Percentiles rank a stretch among this genome's conserved stretches.
phyloP scores from a whole-genome alignment of 805 yeast genomes.

The Saccharomycopsis babjevae region DNA sequence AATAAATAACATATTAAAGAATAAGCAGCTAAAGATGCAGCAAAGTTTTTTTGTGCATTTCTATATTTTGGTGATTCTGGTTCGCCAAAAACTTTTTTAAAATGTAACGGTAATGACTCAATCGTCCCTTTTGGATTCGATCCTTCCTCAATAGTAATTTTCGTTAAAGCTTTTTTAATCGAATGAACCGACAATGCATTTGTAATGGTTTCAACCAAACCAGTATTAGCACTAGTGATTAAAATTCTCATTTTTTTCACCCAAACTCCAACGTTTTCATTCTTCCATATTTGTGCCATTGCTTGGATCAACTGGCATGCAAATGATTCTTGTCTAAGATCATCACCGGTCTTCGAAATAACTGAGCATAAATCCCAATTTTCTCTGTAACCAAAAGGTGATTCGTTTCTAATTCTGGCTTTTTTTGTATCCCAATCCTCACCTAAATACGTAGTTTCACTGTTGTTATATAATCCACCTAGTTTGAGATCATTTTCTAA shows the following conservation, averaged over 20 bases:
- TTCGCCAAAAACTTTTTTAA: slow-evolving; percentile 63
- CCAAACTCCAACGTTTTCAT: slow-evolving; percentile 67
- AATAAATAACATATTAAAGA: slow-evolving; percentile 82
- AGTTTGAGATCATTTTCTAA: slow-evolving; percentile 85
- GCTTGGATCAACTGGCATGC: slow-evolving; percentile 91
- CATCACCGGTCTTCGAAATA: slow-evolving; percentile 94
- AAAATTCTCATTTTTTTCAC: slow-evolving; percentile 87
- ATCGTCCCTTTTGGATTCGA: slow-evolving; percentile 62
- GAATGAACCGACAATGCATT: slow-evolving; percentile 92
- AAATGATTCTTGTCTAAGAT: slow-evolving; percentile 92
- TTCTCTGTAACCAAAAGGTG: slow-evolving; percentile 74
- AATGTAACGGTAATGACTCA: slow-evolving; percentile 71
- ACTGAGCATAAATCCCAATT: slow-evolving; percentile 96
- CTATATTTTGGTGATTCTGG: slow-evolving; percentile 43
- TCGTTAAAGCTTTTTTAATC: slow-evolving; percentile 83
- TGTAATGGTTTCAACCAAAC: slow-evolving; percentile 91
- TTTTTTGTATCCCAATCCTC: slow-evolving; percentile 89
- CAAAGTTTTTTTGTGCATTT: slow-evolving; percentile 77
- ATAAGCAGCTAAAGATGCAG: slow-evolving; percentile 81
- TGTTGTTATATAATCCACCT: slow-evolving; percentile 47
- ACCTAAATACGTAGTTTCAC: slow-evolving; percentile 51
- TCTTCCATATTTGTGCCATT: slow-evolving; percentile 77
- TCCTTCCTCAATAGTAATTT: slow-evolving; percentile 54
- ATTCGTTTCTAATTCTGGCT: slow-evolving; percentile 65
- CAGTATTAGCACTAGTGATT: slow-evolving; percentile 83